These are phyloP conservation scores for Termitomyces sp. DNA, from an alignment of 768 basidiomycete species.

Conservation along the genomic window DNA sequence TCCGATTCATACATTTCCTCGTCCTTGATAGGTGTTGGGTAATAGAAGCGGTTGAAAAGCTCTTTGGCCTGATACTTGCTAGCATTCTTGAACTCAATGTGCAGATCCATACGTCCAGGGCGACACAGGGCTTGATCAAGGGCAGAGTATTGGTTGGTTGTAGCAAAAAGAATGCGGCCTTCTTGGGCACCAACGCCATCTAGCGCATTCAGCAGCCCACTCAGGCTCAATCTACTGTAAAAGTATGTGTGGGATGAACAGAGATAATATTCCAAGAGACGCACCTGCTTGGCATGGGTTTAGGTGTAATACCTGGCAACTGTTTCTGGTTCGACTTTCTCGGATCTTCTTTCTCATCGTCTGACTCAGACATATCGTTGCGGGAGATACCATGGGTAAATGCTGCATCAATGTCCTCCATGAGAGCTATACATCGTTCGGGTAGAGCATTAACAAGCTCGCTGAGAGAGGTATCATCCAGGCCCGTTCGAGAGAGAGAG, in stretches of 20 bases:
- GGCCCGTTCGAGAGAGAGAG: slow-evolving; percentile 49
- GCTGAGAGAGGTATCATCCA: slow-evolving; percentile 55
- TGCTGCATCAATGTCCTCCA: slow-evolving; percentile 74
- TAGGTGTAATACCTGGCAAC: slow-evolving; percentile 1
- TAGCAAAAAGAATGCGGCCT: slow-evolving; percentile 69
- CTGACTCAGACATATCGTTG: neutral
- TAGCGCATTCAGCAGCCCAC: slow-evolving; percentile 64
- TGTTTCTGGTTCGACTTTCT: neutral
- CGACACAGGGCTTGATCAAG: slow-evolving; percentile 65
- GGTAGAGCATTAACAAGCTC: slow-evolving; percentile 53
- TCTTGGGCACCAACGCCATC: slow-evolving; percentile 70
- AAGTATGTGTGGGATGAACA: neutral
- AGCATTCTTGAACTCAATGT: slow-evolving; percentile 62
- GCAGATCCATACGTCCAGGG: slow-evolving; percentile 67
- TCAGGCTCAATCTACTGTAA: slow-evolving; percentile 46
- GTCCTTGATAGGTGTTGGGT: slow-evolving; percentile 25
- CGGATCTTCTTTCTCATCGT: neutral
- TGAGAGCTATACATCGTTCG: slow-evolving; percentile 54
- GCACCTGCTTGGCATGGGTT: slow-evolving; percentile 16
- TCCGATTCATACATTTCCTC: neutral
- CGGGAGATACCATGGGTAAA: slow-evolving; percentile 36
- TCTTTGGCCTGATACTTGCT: slow-evolving; percentile 54
- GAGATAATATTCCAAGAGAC: neutral
- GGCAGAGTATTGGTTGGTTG: slow-evolving; percentile 57
- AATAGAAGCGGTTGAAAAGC: slow-evolving; percentile 59